These are phyloP conservation scores for Colletotrichum agaves DNA, from an alignment of 2,329 filamentous ascomycete species.

Conservation along the genomic window DNA sequence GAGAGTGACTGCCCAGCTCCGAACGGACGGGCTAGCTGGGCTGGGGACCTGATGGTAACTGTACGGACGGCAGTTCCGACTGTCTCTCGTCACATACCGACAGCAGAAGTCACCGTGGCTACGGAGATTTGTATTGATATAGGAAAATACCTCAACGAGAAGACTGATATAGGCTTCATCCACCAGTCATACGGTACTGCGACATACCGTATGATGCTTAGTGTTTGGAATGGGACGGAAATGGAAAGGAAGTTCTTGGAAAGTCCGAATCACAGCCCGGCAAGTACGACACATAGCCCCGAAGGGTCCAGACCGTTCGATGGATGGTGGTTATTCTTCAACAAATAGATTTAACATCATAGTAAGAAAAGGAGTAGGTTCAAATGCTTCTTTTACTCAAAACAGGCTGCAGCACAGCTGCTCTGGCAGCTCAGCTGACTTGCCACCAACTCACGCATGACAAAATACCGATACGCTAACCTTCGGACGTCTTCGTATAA, in stretches of 20 bases:
- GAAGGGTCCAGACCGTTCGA: too few relatives aligned
- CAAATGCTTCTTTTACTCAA: constrained; percentile 3
- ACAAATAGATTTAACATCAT: too few relatives aligned
- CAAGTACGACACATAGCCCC: too few relatives aligned
- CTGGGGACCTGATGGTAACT: neutral
- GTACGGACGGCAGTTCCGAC: neutral
- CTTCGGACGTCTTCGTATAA: constrained; percentile 1
- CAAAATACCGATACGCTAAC: constrained; percentile 18
- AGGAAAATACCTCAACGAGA: neutral
- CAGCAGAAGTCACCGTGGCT: too few relatives aligned
- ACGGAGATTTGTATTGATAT: neutral
- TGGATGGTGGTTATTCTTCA: too few relatives aligned
- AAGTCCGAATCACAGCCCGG: neutral
- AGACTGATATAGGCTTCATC: neutral
- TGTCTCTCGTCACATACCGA: neutral
- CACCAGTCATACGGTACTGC: neutral
- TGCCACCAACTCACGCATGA: constrained; percentile 16
- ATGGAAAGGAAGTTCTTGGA: neutral
- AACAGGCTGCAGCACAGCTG: constrained; percentile 29
- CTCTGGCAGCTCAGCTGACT: constrained; percentile 33
- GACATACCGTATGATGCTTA: neutral
- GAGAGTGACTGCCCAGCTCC: neutral
- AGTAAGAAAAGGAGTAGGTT: neutral
- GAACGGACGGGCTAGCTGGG: neutral
- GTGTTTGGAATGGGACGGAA: neutral